phyloP scores from a whole-genome alignment of 2,329 filamentous ascomycete genomes.

The Diaporthe humulicola region DNA sequence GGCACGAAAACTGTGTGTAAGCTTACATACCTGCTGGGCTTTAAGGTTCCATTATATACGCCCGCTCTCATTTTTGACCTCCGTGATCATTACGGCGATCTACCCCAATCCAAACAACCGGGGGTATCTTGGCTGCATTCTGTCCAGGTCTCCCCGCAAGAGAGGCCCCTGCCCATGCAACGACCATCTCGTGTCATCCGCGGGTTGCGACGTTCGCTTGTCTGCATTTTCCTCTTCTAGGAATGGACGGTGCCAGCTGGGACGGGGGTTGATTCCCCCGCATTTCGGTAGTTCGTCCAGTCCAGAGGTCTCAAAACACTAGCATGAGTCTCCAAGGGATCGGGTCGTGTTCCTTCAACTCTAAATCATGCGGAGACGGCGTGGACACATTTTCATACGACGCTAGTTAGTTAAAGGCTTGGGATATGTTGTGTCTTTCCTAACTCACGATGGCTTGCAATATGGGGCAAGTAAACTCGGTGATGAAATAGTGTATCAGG shows the following conservation, averaged over 20 bases:
- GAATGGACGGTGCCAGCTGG: not conserved
- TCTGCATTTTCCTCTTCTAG: not conserved
- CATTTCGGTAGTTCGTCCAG: constrained; percentile 24
- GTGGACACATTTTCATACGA: not conserved
- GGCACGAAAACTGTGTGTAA: constrained; percentile 44
- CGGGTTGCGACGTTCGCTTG: not conserved
- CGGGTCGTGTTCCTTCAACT: not conserved
- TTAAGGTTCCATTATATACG: not conserved
- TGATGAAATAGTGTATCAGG: too few relatives aligned
- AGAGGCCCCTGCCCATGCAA: not conserved
- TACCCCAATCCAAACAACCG: not conserved
- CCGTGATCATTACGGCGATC: constrained; percentile 16
- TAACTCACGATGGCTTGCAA: not conserved
- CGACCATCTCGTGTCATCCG: not conserved
- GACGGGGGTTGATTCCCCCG: constrained; percentile 1
- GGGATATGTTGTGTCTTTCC: too few relatives aligned
- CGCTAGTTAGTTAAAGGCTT: not conserved
- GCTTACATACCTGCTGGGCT: not conserved
- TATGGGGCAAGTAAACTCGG: too few relatives aligned
- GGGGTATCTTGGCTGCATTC: not conserved
- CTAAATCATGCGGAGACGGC: not conserved
- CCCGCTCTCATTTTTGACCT: constrained; percentile 5
- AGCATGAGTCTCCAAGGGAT: not conserved
- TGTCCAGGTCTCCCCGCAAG: constrained; percentile 3
- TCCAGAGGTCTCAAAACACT: not conserved